These are phyloP conservation scores for Fabrea salina DNA, from an alignment of 169 alveolate species.

Conservation along the genomic window DNA sequence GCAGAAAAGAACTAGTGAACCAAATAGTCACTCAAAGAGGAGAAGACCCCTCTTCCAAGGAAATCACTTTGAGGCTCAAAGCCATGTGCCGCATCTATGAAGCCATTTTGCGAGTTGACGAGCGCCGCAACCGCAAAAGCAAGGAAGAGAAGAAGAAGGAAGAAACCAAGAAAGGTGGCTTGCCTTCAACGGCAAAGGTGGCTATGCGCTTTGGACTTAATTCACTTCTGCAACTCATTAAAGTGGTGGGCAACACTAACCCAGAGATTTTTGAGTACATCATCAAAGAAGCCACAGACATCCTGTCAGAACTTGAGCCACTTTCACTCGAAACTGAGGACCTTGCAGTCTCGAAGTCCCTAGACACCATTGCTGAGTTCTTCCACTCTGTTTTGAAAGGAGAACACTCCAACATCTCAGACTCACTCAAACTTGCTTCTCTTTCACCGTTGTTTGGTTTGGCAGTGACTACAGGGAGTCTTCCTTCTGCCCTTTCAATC, in stretches of 20 bases:
- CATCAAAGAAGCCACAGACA: background rate
- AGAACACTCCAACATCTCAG: background rate
- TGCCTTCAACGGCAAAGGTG: background rate
- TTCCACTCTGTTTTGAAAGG: conserved; percentile 1
- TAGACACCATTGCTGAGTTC: background rate
- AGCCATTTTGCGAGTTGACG: background rate
- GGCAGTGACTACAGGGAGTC: conserved; percentile 6
- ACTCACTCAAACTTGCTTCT: background rate
- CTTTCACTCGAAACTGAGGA: background rate
- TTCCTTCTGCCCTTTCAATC: background rate
- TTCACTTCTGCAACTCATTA: background rate
- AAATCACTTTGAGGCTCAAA: background rate
- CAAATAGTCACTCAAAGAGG: conserved; percentile 5
- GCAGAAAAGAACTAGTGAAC: background rate
- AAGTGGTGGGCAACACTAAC: background rate
- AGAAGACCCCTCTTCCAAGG: background rate
- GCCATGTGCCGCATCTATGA: conserved; percentile 13
- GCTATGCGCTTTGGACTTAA: conserved; percentile 7
- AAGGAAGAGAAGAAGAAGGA: background rate
- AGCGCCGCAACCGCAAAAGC: background rate
- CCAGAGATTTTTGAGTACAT: background rate
- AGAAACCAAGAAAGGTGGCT: background rate
- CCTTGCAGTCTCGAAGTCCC: background rate
- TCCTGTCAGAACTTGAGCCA: background rate
- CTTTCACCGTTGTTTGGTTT: conserved; percentile 21